A percentile compares a stretch with the other conserved stretches of the same genome.
phyloP scores from a whole-genome alignment of 345 rosid species.

The Camelina neglecta region DNA sequence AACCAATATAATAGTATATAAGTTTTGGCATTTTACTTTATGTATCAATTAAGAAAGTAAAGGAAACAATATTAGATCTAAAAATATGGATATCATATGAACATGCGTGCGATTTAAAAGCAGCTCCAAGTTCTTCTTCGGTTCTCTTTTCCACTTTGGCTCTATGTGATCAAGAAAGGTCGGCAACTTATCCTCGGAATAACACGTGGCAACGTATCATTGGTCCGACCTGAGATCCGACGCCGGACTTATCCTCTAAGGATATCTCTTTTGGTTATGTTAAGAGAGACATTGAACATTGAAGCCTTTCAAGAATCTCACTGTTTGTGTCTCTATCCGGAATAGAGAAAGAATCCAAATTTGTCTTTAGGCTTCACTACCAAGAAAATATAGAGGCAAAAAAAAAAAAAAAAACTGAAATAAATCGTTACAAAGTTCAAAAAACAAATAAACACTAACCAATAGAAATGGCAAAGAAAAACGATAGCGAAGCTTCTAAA shows the following conservation, averaged over 20 bases:
- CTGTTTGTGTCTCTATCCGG: conserved; percentile 37
- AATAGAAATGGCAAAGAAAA: conserved; percentile 30
- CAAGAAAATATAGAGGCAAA: background rate
- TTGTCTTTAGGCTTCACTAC: conserved; percentile 15
- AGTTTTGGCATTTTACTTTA: conserved; percentile 20
- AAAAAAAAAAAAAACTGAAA: background rate
- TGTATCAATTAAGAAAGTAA: background rate
- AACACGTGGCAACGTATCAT: conserved; percentile 29
- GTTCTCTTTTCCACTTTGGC: conserved; percentile 39
- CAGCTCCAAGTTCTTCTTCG: conserved; percentile 32
- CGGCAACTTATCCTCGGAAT: conserved; percentile 43
- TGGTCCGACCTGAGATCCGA: conserved; percentile 36
- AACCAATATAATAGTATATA: conserved; percentile 20
- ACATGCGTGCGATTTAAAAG: conserved; percentile 39
- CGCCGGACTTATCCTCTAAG: conserved; percentile 40
- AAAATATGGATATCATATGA: conserved; percentile 30
- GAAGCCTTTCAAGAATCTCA: conserved; percentile 39
- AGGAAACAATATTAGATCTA: conserved; percentile 3
- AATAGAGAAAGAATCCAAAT: conserved; percentile 23
- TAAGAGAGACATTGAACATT: conserved; percentile 30
- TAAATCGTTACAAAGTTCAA: background rate
- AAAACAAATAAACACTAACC: conserved; percentile 7
- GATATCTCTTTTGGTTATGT: conserved; percentile 24
- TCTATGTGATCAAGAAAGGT: conserved; percentile 39
- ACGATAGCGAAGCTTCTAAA: conserved; percentile 38